Conservation (phyloP, 2,329 filamentous ascomycete species). For the Aspergillus sp. region DNA sequence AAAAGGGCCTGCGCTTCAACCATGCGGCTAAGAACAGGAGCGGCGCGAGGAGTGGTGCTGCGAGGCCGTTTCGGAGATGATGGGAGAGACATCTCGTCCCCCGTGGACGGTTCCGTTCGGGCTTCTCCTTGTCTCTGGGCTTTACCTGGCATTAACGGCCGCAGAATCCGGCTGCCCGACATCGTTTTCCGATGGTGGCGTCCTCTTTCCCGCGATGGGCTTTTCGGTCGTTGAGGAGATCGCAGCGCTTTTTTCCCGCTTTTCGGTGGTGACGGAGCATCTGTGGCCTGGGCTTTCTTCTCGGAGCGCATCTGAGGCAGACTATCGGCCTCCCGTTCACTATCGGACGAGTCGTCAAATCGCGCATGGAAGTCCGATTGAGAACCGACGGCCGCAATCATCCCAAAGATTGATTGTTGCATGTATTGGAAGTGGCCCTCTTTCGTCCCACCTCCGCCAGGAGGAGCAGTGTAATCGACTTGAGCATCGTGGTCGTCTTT, state of each 20-base stretch:
- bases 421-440: slow-evolving; percentile 60
- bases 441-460: slow-evolving; percentile 32
- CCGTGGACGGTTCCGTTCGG: slow-evolving; percentile 13
- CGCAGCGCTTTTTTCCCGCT: slow-evolving; percentile 1
- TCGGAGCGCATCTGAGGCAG: slow-evolving; percentile 15
- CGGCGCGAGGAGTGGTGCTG: slow-evolving; percentile 49
- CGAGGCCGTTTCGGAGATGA: slow-evolving; percentile 25
- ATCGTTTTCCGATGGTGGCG: slow-evolving; percentile 57
- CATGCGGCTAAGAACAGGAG: slow-evolving; percentile 75
- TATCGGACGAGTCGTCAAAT: slow-evolving; percentile 81
- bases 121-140: slow-evolving; percentile 20
- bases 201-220: slow-evolving; percentile 30
- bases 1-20: slow-evolving; percentile 68
- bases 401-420: slow-evolving; percentile 91
- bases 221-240: neutral
- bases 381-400: slow-evolving; percentile 85
- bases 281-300: slow-evolving; percentile 8
- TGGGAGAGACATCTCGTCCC: slow-evolving; percentile 15
- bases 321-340: slow-evolving; percentile 56
- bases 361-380: slow-evolving; percentile 76
- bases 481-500: slow-evolving; percentile 59
- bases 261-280: neutral
- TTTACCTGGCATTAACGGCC: slow-evolving; percentile 60
- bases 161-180: slow-evolving; percentile 58
- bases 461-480: slow-evolving; percentile 59